These are phyloP conservation scores for Umbelopsis sp. DNA, from an alignment of 192 early-diverging fungal genomes.

Conservation along the genomic window DNA sequence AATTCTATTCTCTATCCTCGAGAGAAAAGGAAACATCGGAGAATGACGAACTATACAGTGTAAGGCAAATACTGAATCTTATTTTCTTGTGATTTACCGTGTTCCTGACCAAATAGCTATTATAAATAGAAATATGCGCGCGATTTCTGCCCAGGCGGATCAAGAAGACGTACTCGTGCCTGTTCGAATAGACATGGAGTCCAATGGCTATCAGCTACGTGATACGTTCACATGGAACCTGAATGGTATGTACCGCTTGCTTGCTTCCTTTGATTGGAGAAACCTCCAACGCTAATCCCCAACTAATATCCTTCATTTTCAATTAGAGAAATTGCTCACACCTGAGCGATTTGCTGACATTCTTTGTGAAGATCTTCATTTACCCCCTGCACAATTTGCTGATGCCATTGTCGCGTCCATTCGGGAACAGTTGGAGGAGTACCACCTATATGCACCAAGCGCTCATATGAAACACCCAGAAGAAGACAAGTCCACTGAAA, in stretches of 20 bases:
- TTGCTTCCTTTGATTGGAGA: too few species aligned
- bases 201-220: conserved; percentile 80
- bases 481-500: conserved; percentile 17
- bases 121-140: conserved; percentile 55
- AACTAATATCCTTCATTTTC: not conserved
- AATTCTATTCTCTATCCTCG: conserved; percentile 47
- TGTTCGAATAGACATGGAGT: conserved; percentile 88
- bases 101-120: conserved; percentile 8
- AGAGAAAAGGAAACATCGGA: conserved; percentile 46
- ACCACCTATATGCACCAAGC: conserved; percentile 47
- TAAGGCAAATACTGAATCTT: conserved; percentile 31
- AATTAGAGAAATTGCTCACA: conserved; percentile 60
- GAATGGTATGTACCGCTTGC: conserved; percentile 56
- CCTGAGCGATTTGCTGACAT: conserved; percentile 79
- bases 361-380: conserved; percentile 81
- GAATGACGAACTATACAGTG: conserved; percentile 51
- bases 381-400: conserved; percentile 67
- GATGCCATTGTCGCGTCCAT: conserved; percentile 70
- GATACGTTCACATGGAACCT: conserved; percentile 97
- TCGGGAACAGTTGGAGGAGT: conserved; percentile 90
- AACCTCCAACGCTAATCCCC: not conserved
- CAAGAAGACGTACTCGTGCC: conserved; percentile 79
- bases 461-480: conserved; percentile 18
- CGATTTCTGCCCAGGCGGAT: conserved; percentile 64
- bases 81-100: conserved; percentile 11